Base-by-base conservation (phyloP, 768 basidiomycete genomes). In the Lyophyllum atratum region DNA sequence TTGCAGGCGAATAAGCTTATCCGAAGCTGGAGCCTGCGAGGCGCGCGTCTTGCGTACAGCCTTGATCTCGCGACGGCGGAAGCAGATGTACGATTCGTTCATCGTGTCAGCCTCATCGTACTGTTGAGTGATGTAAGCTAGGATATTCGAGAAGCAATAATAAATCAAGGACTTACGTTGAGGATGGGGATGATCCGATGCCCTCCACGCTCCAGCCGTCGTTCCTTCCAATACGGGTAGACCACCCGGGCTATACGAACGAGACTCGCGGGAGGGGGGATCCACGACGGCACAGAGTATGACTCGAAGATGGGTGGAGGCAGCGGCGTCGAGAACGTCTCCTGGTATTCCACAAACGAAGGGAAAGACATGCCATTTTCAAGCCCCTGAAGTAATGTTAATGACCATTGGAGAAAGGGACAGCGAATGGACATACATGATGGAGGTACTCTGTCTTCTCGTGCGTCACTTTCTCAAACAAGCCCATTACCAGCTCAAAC, bases 31-130 rank as follows among this genome's bases (percentile, higher is more conserved):
- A 10, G 86, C 87, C 66, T 98, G 95, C 1, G 90, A 90, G 14
- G 94, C 89, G 8, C 96, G 86, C 9, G 96, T 98, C 76, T 98
- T 98, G 59, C 97, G 87, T 44, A 93, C 84, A 3, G 92, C 87
- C 70, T 98, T 98, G 72, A 90, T 88, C 70, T 98, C 96, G 53
- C 95, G 88, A 58, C 95, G 83, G 34, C 97, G 86, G 81, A 99
- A 99, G 73, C 97, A 99, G 44, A 98, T 90, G 61, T 98, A 98
- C 0, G 96, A 95, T 65, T 96, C 95, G 54, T 92, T 93, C 62
- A 82, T 81, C 45, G 87, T 87, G 70, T 97, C 94, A 19, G 89
- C 82, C 74, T 98, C 95, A 70, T 98, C 95, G 24, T 55, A 65
- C 84, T 88, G 90, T 92, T 40, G 4, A 39, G 49, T 24, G 58